Evolutionary conservation across 1,139 yeast genomes (phyloP), one percentile per base, ranked within the genome.

Genomic region (Saccharomyces hybrid): DNA sequence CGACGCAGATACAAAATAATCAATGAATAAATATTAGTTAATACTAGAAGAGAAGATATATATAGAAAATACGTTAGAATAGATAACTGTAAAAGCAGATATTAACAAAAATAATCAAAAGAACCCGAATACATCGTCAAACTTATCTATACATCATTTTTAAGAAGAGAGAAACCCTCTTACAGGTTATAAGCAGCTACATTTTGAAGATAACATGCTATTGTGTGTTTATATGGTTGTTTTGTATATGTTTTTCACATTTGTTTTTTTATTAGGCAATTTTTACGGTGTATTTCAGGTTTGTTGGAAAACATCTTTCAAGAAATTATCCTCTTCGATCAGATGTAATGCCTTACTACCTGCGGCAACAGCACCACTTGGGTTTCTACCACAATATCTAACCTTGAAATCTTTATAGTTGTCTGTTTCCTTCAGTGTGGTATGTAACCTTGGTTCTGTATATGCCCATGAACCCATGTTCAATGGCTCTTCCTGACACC

Each of bases 401-500:
- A 88, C 70, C 32, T 71, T 67, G 64, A 74, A 68, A 65, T 76
- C 82, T 69, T 78, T 74, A 74, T 86, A 84, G 59, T 79, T 76
- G 52, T 82, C 81, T 57, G 96, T 86, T 75, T 88, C 88, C 61
- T 78, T 79, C 72, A 93, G 74, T 49, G 85, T 79, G 51, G 96
- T 87, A 57, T 76, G 75, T 57, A 93, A 73, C 77, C 99, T 87
- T 71, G 97, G 99, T 60, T 79, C 77, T 57, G 78, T 90, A 68
- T 70, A 89, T 42, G 85, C 71, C 87, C 87, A 91, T 53, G 88
- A 77, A 74, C 99, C 99, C 85, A 93, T 93, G 78, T 95, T 95
- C 76, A 93, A 81, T 65, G 99, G 99, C 79, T 95, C 99, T 78
- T 95, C 99, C 78, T 95, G 99, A 75, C 95, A 86, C 95, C 95